phyloP scores from a whole-genome alignment of 768 basidiomycete genomes.

The Pulveroboletus sp. region DNA sequence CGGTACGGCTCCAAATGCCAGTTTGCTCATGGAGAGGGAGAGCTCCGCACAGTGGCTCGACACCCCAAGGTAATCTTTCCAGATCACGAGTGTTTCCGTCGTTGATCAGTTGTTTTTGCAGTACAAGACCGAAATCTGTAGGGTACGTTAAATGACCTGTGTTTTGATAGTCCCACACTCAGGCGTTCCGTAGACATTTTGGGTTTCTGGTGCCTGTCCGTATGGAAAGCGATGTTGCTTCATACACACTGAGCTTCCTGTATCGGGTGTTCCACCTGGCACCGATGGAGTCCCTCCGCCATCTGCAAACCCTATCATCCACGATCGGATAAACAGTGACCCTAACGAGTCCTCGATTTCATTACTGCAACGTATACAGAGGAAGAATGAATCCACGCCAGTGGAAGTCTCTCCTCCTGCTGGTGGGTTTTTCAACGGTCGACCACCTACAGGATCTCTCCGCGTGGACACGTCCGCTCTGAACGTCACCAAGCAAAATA shows the following conservation, averaged over 20 bases:
- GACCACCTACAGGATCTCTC: slow-evolving; percentile 66
- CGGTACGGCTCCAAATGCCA: slow-evolving; percentile 88
- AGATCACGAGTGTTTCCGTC: background rate
- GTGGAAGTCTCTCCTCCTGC: slow-evolving; percentile 44
- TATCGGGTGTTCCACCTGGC: slow-evolving; percentile 52
- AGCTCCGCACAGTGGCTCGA: slow-evolving; percentile 75
- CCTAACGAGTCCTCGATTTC: slow-evolving; percentile 70
- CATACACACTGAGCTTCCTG: slow-evolving; percentile 84
- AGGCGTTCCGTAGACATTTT: slow-evolving; percentile 63
- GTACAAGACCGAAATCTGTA: slow-evolving; percentile 95
- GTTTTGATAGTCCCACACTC: slow-evolving; percentile 1
- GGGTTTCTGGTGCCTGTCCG: slow-evolving; percentile 90
- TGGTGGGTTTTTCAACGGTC: slow-evolving; percentile 47
- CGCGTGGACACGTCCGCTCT: slow-evolving; percentile 71
- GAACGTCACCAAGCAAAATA: slow-evolving; percentile 67
- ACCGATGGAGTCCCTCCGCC: slow-evolving; percentile 51
- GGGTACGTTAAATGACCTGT: slow-evolving; percentile 44
- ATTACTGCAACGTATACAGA: slow-evolving; percentile 73
- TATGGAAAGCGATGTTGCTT: slow-evolving; percentile 93
- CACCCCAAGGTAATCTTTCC: slow-evolving; percentile 72
- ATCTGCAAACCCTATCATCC: slow-evolving; percentile 46
- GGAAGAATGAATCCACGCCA: slow-evolving; percentile 56
- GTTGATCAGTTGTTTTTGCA: slow-evolving; percentile 29
- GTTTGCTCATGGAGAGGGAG: slow-evolving; percentile 90
- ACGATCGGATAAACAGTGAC: slow-evolving; percentile 76